Base-by-base conservation (phyloP, 1,139 yeast species). In the Pichia sp. region DNA sequence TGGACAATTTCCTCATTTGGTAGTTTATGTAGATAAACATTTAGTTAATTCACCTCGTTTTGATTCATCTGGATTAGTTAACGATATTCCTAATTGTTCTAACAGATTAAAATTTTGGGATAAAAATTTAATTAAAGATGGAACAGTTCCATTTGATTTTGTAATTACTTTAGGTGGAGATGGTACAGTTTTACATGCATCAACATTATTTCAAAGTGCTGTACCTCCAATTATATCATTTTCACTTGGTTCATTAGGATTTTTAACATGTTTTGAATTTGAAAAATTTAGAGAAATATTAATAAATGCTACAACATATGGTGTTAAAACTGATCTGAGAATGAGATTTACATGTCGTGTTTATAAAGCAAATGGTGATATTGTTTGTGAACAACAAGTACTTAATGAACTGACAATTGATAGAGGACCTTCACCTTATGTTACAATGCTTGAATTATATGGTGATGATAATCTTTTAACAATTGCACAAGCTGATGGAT, bases 171-270 rank as follows among this genome's bases (percentile, higher is more conserved):
- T 85, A 25, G 95, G 95, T 15, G 96, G 96, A 18, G 96, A 86
- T 56, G 96, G 96, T 23, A 86, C 96, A 0, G 95, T 86, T 7
- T 63, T 86, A 31, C 84, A 78, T 56, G 93, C 82, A 1, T 80
- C 89, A 1, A 81, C 84, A 35, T 62, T 86, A 38, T 86, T 86
- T 61, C 95, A 86, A 58, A 64, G 76, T 48, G 77, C 80, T 38
- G 95, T 86, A 0, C 95, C 96, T 3, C 96, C 95, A 1, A 86
- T 85, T n/a, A 72, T 85, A 53, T 78, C 88, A 23, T 86, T 86
- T 61, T 71, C 89, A 2, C 66, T 86, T 31, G 95, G 95, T 0
- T 80, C 89, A 1, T 64, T 86, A 25, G 95, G 95, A 4, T 86
- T 86, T 53, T 65, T 86, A 45, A 85, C 95, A 3, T 82, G 82